Base-by-base conservation (phyloP, 306 rosid genomes). In the Malus sieversii region DNA sequence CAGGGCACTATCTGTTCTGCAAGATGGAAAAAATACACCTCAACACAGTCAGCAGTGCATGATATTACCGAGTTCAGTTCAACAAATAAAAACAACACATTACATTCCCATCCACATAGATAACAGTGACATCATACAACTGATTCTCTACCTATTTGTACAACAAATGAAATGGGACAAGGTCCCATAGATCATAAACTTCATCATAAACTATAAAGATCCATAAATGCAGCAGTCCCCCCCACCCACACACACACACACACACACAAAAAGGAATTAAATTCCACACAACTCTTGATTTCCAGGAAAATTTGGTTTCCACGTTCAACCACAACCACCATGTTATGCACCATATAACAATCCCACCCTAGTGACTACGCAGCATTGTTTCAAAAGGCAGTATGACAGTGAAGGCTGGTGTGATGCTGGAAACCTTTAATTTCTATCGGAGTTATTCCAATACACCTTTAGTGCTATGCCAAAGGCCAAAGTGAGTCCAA, bases 1-100 rank as follows among this genome's bases (percentile, higher is more conserved):
- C 81, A 95, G 61, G 25, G 99, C 99, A 85, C 99, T 95, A 80
- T 95, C 97, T 3, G 99, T 92, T 91, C 99, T 95, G 93, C 85
- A 89, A 80, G 75, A 79, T 46, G 32, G 51, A 85, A 82, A 60
- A 22, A 35, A 55, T 23, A 77, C 35, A 66, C 72, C 75, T 71
- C 68, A 81, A 75, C 75, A 75, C 59, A 74, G 29, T 74, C 77
- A 74, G 60, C 44, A 74, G 58, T 32, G 23, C 23, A 35, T 19
- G 18, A 29, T 29, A 3, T 29, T 48, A 18, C n/a, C 15, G 16
- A 25, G 3, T 68, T 67, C 3, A 20, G 2, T 8, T 15, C n/a
- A 35, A 57, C 22, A 57, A 57, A 57, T 8, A 4, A 57, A 61
- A 33, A 10, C 22, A 3, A 35, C 0, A 42, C 65, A 71, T 16